Evolutionary conservation across 768 basidiomycete genomes (phyloP), one percentile per base, ranked within the genome.

Genomic region (Leccinum incarnatum): DNA sequence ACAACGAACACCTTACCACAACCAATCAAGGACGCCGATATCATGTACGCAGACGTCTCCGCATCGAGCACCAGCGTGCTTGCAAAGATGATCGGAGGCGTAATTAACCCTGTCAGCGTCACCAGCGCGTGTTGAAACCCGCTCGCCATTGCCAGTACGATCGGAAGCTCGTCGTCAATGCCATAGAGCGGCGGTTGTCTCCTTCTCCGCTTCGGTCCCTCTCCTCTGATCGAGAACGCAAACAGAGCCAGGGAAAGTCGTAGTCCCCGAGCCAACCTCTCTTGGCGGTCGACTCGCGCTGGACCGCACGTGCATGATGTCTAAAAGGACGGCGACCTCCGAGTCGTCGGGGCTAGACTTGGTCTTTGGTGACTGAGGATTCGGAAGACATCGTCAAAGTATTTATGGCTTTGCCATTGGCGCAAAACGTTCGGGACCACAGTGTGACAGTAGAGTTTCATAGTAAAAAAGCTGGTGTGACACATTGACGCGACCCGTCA

Each of bases 211-310:
- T 47, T 61, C 52, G 51, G 59, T 45, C 70, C 71, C 30, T 57
- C 66, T 17, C 75, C 72, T 21, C 68, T 69, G 19, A 70, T 69
- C 27, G 78, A 69, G 67, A 83, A 90, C n/a, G n/a, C n/a, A 77
- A 81, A 68, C 89, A 92, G 56, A 91, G 79, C 82, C 83, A 87
- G 7, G 74, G 79, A 66, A 89, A 93, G 74, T 93, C 83, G 67
- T 91, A 93, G 68, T 88, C 87, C 1, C 91, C 91, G n/a, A 93
- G 57, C 91, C 91, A 93, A 7, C 91, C 90, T 46, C 86, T 75
- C 62, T 72, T 75, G 4, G 81, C 80, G 9, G 80, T 79, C 48
- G 81, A 29, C 67, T 80, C 81, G 37, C 56, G 66, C 14, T 64
- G 67, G 32, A 75, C 40, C 19, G 54, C 14, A 4, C 19, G 27